A percentile compares a stretch with the other conserved stretches of the same genome.
Conservation (phyloP, 768 basidiomycete genomes). For the Suillus subluteus region DNA sequence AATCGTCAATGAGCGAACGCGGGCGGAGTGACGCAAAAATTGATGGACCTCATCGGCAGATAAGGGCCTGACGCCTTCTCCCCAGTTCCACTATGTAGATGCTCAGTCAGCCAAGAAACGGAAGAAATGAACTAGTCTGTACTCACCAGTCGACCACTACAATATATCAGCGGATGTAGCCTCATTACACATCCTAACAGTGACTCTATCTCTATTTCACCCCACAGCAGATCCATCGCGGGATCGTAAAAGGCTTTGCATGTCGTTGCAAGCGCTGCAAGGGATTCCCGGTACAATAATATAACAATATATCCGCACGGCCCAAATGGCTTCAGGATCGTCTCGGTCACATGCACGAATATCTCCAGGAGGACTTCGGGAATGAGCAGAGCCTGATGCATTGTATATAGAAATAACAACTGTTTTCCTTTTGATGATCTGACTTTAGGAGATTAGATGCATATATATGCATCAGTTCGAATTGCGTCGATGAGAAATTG, state of each 20-base stretch:
- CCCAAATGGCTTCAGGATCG: too few relatives aligned
- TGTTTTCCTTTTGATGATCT: too few relatives aligned
- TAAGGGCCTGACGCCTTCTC: background rate
- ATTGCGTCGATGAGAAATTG: too few relatives aligned
- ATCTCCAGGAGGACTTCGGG: background rate
- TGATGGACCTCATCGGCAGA: background rate
- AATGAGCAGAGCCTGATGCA: background rate
- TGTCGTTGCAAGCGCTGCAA: conserved; percentile 59
- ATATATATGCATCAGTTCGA: too few relatives aligned
- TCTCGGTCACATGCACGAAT: background rate
- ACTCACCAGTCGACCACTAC: background rate
- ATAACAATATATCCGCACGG: too few relatives aligned
- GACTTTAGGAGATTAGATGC: too few relatives aligned
- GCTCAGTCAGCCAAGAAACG: background rate
- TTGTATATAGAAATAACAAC: background rate
- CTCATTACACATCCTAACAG: background rate
- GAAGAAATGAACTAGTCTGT: background rate
- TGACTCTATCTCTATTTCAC: background rate
- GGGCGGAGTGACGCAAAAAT: background rate
- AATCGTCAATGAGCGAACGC: background rate
- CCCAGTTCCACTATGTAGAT: background rate
- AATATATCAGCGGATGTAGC: background rate
- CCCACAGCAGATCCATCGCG: background rate
- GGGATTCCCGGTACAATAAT: background rate
- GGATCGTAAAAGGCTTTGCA: background rate